These are phyloP conservation scores for Suillus fuscotomentosus DNA, from an alignment of 768 basidiomycete species.

Conservation along the genomic window DNA sequence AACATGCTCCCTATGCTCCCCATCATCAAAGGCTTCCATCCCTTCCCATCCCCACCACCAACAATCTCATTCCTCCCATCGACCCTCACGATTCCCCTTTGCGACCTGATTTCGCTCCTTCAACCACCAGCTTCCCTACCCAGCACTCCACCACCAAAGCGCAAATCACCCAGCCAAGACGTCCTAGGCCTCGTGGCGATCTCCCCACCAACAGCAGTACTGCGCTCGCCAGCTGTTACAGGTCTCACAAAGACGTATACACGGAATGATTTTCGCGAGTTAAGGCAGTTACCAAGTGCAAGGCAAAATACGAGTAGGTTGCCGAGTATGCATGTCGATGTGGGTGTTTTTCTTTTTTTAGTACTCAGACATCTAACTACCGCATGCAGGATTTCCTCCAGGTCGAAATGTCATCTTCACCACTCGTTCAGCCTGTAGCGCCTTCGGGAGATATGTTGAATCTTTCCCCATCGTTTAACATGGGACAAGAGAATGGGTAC, in stretches of 20 bases:
- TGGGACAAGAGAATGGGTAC: slow-evolving; percentile 14
- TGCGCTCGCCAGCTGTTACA: slow-evolving; percentile 70
- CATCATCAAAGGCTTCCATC: slow-evolving; percentile 9
- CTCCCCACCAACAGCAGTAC: slow-evolving; percentile 67
- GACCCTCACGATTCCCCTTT: slow-evolving; percentile 42
- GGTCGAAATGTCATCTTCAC: slow-evolving; percentile 24
- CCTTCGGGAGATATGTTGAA: slow-evolving; percentile 23
- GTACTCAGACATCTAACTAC: slow-evolving; percentile 2
- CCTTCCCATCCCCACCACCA: slow-evolving; percentile 21
- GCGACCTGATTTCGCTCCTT: slow-evolving; percentile 49
- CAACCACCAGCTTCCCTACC: slow-evolving; percentile 39
- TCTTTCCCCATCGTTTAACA: slow-evolving; percentile 31
- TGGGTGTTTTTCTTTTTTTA: slow-evolving; percentile 33
- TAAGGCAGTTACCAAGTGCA: slow-evolving; percentile 64
- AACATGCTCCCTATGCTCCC: slow-evolving; percentile 1
- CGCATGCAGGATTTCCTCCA: slow-evolving; percentile 5
- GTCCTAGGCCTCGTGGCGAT: slow-evolving; percentile 61
- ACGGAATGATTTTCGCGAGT: slow-evolving; percentile 79
- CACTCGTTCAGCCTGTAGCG: slow-evolving; percentile 24
- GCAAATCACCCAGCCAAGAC: slow-evolving; percentile 48
- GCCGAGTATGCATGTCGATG: slow-evolving; percentile 82
- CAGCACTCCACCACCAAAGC: slow-evolving; percentile 47
- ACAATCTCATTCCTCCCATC: slow-evolving; percentile 35
- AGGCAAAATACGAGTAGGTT: slow-evolving; percentile 84
- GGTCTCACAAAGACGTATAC: slow-evolving; percentile 81